These are phyloP conservation scores for Phytopythium vexans DNA, from an alignment of 352 stramenopile genomes.

Conservation along the genomic window DNA sequence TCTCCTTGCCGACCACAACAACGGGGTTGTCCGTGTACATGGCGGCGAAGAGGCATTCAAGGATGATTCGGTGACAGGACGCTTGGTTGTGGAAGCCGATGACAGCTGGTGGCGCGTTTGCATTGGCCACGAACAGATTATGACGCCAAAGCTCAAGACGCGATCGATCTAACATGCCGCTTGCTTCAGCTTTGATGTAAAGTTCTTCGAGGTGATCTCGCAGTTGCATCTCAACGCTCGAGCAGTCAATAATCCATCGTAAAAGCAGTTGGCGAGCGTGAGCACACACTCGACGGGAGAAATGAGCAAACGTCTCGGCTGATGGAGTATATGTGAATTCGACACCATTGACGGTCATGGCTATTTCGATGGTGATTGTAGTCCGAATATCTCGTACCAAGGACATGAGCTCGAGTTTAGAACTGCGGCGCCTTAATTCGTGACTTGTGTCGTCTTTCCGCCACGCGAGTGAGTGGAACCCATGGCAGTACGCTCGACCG, in stretches of 20 bases:
- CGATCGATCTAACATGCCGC: conserved; percentile 1
- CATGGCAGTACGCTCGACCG: conserved; percentile 28
- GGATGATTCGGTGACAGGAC: conserved; percentile 6
- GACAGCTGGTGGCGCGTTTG: conserved; percentile 8
- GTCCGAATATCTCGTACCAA: not conserved
- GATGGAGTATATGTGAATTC: conserved; percentile 11
- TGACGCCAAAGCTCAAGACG: conserved; percentile 25
- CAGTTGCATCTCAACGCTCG: conserved; percentile 2
- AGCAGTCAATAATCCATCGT: not conserved
- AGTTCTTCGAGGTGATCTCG: conserved; percentile 5
- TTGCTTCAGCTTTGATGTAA: not conserved
- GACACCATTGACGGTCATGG: conserved; percentile 3
- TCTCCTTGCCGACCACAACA: conserved; percentile 19
- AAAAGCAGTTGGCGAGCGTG: not conserved
- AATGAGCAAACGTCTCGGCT: conserved; percentile 6
- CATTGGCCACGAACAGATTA: conserved; percentile 20
- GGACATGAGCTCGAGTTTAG: not conserved
- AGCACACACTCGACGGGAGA: conserved; percentile 9
- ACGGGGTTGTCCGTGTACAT: conserved; percentile 22
- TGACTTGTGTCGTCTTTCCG: conserved; percentile 4
- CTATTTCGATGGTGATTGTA: conserved; percentile 1
- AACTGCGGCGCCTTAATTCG: no score
- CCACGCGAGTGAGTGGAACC: conserved; percentile 39
- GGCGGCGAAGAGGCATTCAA: conserved; percentile 30
- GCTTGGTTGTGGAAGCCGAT: conserved; percentile 16